These are phyloP conservation scores for Pleurotus djamor DNA, from an alignment of 768 basidiomycete genomes.

Conservation along the genomic window DNA sequence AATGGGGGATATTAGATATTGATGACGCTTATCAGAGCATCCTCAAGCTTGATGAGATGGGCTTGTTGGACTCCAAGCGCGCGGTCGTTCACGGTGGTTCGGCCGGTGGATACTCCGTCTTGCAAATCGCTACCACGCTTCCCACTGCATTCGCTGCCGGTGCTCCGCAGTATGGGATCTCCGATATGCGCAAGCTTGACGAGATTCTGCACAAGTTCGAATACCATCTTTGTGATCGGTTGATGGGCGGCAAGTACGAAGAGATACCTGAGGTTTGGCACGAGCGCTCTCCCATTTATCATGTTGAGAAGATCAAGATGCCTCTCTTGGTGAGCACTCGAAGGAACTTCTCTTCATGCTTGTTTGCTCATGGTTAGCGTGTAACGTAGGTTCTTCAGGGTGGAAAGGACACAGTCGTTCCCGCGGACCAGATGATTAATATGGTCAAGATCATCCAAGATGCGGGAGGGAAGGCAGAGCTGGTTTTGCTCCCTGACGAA, in stretches of 20 bases:
- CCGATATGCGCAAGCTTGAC: slow-evolving; percentile 44
- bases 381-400: slow-evolving; percentile 47
- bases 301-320: slow-evolving; percentile 45
- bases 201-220: slow-evolving; percentile 58
- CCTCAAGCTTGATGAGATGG: slow-evolving; percentile 31
- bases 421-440: slow-evolving; percentile 42
- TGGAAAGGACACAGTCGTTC: slow-evolving; percentile 44
- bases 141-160: slow-evolving; percentile 42
- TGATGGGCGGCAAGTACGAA: slow-evolving; percentile 48
- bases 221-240: slow-evolving; percentile 37
- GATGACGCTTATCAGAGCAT: slow-evolving; percentile 44
- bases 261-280: slow-evolving; percentile 46
- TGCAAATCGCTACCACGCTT: slow-evolving; percentile 32
- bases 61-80: slow-evolving; percentile 40
- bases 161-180: slow-evolving; percentile 47
- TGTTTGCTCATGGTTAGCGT: neutral
- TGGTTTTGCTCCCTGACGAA: slow-evolving; percentile 45
- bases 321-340: slow-evolving; percentile 44
- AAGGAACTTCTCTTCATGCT: neutral
- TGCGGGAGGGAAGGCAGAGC: slow-evolving; percentile 34
- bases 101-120: slow-evolving; percentile 54
- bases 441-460: slow-evolving; percentile 38
- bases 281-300: slow-evolving; percentile 48
- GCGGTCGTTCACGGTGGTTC: slow-evolving; percentile 54
- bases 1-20: slow-evolving; percentile 58